Percentiles rank a stretch among this genome's conserved stretches.
Conservation (phyloP, 345 rosid genomes). For the Populus alba region DNA sequence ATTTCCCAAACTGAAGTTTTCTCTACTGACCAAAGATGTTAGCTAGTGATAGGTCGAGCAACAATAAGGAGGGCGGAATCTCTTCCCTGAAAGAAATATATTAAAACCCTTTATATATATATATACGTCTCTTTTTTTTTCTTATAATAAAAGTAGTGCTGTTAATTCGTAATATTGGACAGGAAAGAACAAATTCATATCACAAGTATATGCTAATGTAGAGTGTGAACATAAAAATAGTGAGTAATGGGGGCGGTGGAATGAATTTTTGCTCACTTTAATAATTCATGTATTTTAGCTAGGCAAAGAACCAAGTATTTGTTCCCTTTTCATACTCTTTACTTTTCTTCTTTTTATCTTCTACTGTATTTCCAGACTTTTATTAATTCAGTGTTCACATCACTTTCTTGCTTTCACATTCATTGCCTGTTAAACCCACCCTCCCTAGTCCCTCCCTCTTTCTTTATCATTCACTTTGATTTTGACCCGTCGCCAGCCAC, state of each 20-base stretch:
- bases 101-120: background rate
- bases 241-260: slow-evolving; percentile 8
- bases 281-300: background rate
- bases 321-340: background rate
- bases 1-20: background rate
- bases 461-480: slow-evolving; percentile 53
- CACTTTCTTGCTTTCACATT: slow-evolving; percentile 19
- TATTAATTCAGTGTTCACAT: background rate
- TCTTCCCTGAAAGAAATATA: background rate
- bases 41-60: background rate
- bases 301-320: background rate
- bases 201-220: too few species aligned
- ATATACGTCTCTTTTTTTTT: too few species aligned
- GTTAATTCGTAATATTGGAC: background rate
- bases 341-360: background rate
- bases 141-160: too few species aligned
- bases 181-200: background rate
- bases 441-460: slow-evolving; percentile 21
- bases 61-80: background rate
- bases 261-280: background rate
- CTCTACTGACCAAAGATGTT: background rate
- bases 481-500: slow-evolving; percentile 91
- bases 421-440: slow-evolving; percentile 1
- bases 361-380: background rate
- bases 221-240: slow-evolving; percentile 1